Base-by-base conservation (phyloP, 2,329 filamentous ascomycete genomes). In the Cryphonectria radicalis region DNA sequence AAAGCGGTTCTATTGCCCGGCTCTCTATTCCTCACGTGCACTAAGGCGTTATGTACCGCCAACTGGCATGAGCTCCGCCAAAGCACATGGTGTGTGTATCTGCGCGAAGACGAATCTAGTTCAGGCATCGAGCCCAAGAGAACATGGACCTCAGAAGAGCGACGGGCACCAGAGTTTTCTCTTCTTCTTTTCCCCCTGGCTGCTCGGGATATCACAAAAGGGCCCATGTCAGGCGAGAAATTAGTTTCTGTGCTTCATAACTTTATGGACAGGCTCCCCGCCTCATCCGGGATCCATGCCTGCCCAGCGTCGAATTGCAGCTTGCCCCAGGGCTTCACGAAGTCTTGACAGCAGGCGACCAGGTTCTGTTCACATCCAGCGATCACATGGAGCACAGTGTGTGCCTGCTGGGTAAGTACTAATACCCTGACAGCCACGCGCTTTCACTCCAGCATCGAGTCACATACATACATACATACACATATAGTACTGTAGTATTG, bases 21-120 rank as follows among this genome's bases (percentile, higher is more conserved):
- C 22, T 11, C 37, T 28, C 62, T 64, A 46, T 46, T 32, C n/a
- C 62, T 64, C 62, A 64, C 62, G 62, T 64, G 62, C 62, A 25
- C 62, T 25, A 11, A 35, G 35, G 60, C 17, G 28, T 13, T n/a
- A n/a, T n/a, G 59, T 62, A 40, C 32, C 14, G 8, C 59, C 59
- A 62, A 4, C 19, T 62, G 59, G 59, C 22, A n/a, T 40, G 32
- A 40, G 35, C 59, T 40, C 35, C 59, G 59, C 32, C 59, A 40
- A 32, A 11, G 22, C 59, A 62, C 35, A 40, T 19, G 59, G 55
- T 17, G 28, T 32, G n/a, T 32, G 32, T 11, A 14, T 35, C 55
- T 32, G 55, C 55, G 13, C 14, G 13, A 37, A 35, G 59, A 11
- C 17, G 7, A 35, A 40, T 40, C 35, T 25, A 14, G 32, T 62